Conservation (phyloP, 768 basidiomycete genomes). For the Tylopilus plumbeoviolaceoides region DNA sequence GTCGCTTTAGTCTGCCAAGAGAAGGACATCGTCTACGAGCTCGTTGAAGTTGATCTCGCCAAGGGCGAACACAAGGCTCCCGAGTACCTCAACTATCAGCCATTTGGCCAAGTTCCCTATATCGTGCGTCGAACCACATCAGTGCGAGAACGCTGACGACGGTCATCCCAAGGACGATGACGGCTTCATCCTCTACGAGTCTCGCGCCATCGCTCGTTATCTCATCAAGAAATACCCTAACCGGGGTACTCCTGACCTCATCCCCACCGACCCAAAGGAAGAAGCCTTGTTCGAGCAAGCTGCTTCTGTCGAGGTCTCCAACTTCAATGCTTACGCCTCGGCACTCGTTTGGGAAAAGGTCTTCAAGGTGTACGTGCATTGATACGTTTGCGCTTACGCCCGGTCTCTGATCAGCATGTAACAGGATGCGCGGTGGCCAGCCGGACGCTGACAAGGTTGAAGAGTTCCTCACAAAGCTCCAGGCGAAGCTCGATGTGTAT, state of each 20-base stretch:
- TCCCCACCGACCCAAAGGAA: constrained; percentile 48
- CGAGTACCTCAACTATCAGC: constrained; percentile 46
- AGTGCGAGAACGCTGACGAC: constrained; percentile 9
- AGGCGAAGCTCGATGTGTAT: constrained; percentile 45
- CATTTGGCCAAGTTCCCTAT: constrained; percentile 40
- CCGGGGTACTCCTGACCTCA: constrained; percentile 45
- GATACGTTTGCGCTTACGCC: constrained; percentile 10
- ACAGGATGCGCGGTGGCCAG: constrained; percentile 19
- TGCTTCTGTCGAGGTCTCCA: constrained; percentile 43
- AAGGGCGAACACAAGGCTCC: constrained; percentile 45
- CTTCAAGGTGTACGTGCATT: constrained; percentile 40
- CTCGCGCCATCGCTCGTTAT: constrained; percentile 59
- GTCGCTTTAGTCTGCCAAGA: constrained; percentile 52
- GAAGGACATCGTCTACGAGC: constrained; percentile 52
- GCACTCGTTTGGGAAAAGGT: constrained; percentile 44
- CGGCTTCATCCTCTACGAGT: constrained; percentile 59
- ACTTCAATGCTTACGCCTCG: constrained; percentile 45
- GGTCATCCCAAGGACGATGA: constrained; percentile 24
- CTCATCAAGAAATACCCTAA: constrained; percentile 49
- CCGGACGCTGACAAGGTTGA: constrained; percentile 19
- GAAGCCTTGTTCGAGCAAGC: constrained; percentile 31
- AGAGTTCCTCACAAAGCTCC: constrained; percentile 19
- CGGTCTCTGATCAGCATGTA: constrained; percentile 10
- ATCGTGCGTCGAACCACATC: constrained; percentile 23
- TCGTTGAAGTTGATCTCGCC: constrained; percentile 40